phyloP scores from a whole-genome alignment of 495 filamentous ascomycete species.

The Cetradonia linearis region DNA sequence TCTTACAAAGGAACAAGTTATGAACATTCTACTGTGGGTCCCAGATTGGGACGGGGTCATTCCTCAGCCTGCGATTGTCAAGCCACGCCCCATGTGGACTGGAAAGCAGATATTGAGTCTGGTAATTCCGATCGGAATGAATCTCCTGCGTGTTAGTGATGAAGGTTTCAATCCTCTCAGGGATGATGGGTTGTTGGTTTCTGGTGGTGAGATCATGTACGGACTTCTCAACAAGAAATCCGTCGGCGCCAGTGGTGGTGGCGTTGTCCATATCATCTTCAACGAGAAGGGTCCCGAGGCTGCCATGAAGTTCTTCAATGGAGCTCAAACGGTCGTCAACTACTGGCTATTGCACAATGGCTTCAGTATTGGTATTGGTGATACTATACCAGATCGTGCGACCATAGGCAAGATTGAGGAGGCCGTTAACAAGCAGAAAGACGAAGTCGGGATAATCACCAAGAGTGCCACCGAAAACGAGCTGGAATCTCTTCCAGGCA shows the following conservation, averaged over 20 bases:
- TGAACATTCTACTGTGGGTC: constrained; percentile 94
- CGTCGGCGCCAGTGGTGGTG: constrained; percentile 74
- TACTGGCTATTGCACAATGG: constrained; percentile 98
- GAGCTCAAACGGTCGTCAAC: constrained; percentile 80
- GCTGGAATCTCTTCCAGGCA: constrained; percentile 83
- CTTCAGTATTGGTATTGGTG: constrained; percentile 96
- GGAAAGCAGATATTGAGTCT: constrained; percentile 96
- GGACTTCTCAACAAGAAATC: constrained; percentile 88
- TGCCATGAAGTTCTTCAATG: constrained; percentile 91
- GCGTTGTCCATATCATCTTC: constrained; percentile 91
- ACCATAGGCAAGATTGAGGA: constrained; percentile 77
- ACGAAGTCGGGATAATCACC: constrained; percentile 64
- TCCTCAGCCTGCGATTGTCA: constrained; percentile 80
- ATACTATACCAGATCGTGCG: constrained; percentile 79
- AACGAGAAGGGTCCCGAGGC: constrained; percentile 83
- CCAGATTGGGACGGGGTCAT: constrained; percentile 95
- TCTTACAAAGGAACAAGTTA: constrained; percentile 77
- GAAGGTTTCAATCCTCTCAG: constrained; percentile 54
- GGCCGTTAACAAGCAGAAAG: constrained; percentile 68
- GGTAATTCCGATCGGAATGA: constrained; percentile 78
- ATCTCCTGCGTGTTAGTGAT: constrained; percentile 51
- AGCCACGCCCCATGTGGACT: constrained; percentile 91
- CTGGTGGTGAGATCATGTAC: constrained; percentile 80
- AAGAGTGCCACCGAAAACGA: constrained; percentile 67
- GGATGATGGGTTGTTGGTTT: constrained; percentile 73